phyloP scores from a whole-genome alignment of 352 stramenopile species.

The Pythium phragmiticola region DNA sequence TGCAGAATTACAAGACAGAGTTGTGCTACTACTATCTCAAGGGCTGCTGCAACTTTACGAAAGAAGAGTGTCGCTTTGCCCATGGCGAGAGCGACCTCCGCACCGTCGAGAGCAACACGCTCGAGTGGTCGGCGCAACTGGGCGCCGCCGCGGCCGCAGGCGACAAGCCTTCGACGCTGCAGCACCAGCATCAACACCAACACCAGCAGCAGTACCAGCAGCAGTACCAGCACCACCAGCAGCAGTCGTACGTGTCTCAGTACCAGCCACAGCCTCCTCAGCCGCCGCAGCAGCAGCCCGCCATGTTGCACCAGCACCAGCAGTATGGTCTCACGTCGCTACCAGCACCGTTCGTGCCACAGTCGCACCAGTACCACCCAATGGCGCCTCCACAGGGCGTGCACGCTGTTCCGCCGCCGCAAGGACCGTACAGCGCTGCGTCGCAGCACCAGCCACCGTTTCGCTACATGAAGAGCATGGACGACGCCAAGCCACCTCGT shows the following conservation, averaged over 20 bases:
- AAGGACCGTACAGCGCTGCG: conserved; percentile 9
- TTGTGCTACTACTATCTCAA: conserved; percentile 89
- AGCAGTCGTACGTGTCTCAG: conserved; percentile 16
- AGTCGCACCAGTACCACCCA: conserved; percentile 31
- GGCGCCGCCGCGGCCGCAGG: conserved; percentile 10
- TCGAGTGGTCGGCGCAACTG: conserved; percentile 60
- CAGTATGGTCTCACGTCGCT: conserved; percentile 18
- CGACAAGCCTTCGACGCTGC: conserved; percentile 27
- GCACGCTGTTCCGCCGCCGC: conserved; percentile 19
- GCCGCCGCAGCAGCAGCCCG: conserved; percentile 6
- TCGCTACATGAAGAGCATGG: conserved; percentile 72
- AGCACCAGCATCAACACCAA: conserved; percentile 14
- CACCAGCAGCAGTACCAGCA: conserved; percentile 5
- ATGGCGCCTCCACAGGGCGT: conserved; percentile 11
- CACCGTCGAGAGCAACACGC: conserved; percentile 82
- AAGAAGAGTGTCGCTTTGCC: conserved; percentile 87
- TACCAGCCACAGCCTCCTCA: conserved; percentile 13
- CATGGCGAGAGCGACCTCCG: conserved; percentile 77
- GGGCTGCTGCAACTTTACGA: conserved; percentile 87
- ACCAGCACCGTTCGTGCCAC: conserved; percentile 20
- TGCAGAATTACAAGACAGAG: conserved; percentile 90
- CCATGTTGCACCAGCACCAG: conserved; percentile 13
- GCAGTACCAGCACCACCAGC: conserved; percentile 28
- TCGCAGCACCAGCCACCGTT: conserved; percentile 37
- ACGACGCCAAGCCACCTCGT: conserved; percentile 39